Conservation (phyloP, 2,329 filamentous ascomycete genomes). For the Verticillium albo-atrum region DNA sequence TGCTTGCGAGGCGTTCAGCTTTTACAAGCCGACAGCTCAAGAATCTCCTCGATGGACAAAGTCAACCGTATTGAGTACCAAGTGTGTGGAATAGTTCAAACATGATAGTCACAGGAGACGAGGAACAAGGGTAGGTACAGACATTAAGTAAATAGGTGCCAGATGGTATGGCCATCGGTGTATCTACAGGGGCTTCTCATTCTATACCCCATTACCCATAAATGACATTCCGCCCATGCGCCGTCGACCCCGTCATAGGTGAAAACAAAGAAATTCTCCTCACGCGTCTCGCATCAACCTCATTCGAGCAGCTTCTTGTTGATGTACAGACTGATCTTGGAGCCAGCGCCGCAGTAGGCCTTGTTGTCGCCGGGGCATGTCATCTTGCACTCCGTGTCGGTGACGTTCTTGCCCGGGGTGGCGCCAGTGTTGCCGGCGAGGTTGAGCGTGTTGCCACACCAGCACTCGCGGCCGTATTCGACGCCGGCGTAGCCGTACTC, state of each 20-base stretch:
- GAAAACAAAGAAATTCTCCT: background rate
- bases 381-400: slow-evolving; percentile 24
- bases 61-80: too few species aligned
- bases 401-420: slow-evolving; percentile 22
- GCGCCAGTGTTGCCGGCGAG: slow-evolving; percentile 17
- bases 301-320: slow-evolving; percentile 3
- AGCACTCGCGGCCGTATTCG: slow-evolving; percentile 32
- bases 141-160: background rate
- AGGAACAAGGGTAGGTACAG: background rate
- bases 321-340: slow-evolving; percentile 24
- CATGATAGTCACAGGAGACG: background rate
- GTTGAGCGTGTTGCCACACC: slow-evolving; percentile 26
- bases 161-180: background rate
- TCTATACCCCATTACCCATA: background rate
- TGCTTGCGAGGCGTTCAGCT: too few species aligned
- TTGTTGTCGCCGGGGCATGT: slow-evolving; percentile 27
- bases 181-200: background rate
- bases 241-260: too few species aligned
- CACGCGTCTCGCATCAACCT: background rate
- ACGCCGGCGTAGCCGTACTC: slow-evolving; percentile 29
- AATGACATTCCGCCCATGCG: background rate
- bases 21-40: too few species aligned
- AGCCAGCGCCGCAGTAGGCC: slow-evolving; percentile 23
- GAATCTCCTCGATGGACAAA: too few species aligned
- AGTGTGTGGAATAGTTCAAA: too few species aligned